These are phyloP conservation scores for Bryoerythrophyllum caledonicum DNA, from an alignment of 225 moss, liverwort and hornwort species.

Conservation along the genomic window DNA sequence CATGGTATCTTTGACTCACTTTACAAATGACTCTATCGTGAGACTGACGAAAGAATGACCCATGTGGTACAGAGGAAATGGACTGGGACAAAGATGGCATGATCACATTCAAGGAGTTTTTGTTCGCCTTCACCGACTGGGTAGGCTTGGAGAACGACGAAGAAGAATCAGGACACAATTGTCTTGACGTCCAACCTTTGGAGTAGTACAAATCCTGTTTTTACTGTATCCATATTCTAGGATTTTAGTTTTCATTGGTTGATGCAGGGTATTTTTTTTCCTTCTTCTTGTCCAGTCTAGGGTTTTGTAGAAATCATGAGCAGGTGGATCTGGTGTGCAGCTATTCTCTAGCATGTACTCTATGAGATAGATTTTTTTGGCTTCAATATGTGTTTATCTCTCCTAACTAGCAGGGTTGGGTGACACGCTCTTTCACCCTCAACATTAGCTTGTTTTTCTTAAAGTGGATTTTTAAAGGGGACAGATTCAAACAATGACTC, in stretches of 20 bases:
- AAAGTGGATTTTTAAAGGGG: constrained; percentile 8
- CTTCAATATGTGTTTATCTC: background rate
- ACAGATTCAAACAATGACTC: background rate
- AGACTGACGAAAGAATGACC: constrained; percentile 20
- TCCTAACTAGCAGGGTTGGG: background rate
- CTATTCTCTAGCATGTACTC: constrained; percentile 8
- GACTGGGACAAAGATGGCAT: constrained; percentile 92
- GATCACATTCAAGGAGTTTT: constrained; percentile 91
- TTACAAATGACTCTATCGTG: background rate
- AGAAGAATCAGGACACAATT: constrained; percentile 50
- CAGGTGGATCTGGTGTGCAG: constrained; percentile 24
- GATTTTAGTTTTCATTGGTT: constrained; percentile 11
- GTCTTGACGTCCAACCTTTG: background rate
- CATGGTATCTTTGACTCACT: no score
- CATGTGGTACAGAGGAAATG: constrained; percentile 78
- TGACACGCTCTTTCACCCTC: constrained; percentile 7
- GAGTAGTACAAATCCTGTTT: constrained; percentile 14
- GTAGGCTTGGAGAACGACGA: constrained; percentile 77
- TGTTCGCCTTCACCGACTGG: constrained; percentile 92
- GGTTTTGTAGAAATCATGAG: constrained; percentile 29
- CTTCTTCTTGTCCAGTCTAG: background rate
- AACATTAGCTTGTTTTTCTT: background rate
- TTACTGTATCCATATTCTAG: constrained; percentile 40
- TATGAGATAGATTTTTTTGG: constrained; percentile 3
- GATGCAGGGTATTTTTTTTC: constrained; percentile 4